A percentile compares a stretch with the other conserved stretches of the same genome.
These are phyloP conservation scores for Discostella stelligeroides DNA, from an alignment of 108 stramenopile genomes.

Conservation along the genomic window DNA sequence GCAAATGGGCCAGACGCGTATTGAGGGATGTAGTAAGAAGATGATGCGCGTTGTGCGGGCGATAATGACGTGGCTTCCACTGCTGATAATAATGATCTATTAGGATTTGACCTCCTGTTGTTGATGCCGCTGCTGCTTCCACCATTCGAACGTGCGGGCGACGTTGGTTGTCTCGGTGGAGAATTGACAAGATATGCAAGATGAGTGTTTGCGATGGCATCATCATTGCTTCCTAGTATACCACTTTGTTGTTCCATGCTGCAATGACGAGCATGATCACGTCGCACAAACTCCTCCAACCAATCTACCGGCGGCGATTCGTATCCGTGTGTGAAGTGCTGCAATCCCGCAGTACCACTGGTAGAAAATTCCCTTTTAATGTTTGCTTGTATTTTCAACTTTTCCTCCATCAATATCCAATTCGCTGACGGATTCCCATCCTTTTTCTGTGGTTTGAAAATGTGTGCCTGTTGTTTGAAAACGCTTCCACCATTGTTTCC, in stretches of 20 bases:
- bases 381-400: conserved; percentile 28
- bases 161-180: conserved; percentile 6
- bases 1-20: conserved; percentile 58
- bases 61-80: conserved; percentile 2
- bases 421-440: conserved; percentile 49
- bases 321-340: conserved; percentile 1
- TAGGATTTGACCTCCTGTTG: conserved; percentile 17
- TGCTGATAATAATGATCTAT: not conserved
- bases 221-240: not conserved
- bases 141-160: not conserved
- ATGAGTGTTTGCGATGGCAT: conserved; percentile 12
- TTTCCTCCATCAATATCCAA: conserved; percentile 49
- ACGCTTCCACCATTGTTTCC: conserved; percentile 10
- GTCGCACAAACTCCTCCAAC: conserved; percentile 47
- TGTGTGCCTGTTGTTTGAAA: conserved; percentile 40
- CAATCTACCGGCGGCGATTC: conserved; percentile 32
- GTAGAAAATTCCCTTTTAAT: conserved; percentile 17
- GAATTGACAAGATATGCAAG: conserved; percentile 15
- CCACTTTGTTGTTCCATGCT: not conserved
- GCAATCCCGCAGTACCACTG: too few relatives aligned
- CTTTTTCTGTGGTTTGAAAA: conserved; percentile 50
- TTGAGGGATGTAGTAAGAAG: conserved; percentile 55
- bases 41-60: conserved; percentile 2
- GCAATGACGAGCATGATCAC: conserved; percentile 37
- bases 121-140: too few relatives aligned